A percentile compares a stretch with the other conserved stretches of the same genome.
Evolutionary conservation across 441 rosid species (phyloP).

Genomic region (Raphanus hybrid): DNA sequence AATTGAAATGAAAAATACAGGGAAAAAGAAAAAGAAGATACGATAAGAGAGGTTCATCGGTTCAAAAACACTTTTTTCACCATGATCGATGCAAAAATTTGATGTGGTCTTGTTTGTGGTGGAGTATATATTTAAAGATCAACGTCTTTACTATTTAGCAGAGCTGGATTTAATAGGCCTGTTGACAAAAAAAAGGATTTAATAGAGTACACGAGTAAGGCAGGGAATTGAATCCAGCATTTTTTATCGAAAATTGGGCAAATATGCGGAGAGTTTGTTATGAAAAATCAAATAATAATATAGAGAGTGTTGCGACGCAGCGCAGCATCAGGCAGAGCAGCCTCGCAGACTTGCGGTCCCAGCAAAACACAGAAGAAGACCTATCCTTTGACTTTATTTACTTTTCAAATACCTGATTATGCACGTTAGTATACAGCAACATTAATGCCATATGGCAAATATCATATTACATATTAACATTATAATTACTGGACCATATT

Average conservation of each 20-base stretch:
- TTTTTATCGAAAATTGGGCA: constrained; percentile 15
- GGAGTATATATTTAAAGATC: not conserved
- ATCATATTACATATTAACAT: no score
- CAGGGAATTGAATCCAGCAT: constrained; percentile 7
- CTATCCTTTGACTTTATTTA: constrained; percentile 27
- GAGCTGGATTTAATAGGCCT: not conserved
- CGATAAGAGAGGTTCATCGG: no score
- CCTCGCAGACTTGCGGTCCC: constrained; percentile 41
- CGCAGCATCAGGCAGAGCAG: constrained; percentile 36
- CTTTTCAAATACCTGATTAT: constrained; percentile 14
- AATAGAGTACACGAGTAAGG: constrained; percentile 26
- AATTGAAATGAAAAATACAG: no score
- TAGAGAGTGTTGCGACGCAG: constrained; percentile 31
- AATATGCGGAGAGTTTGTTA: constrained; percentile 12
- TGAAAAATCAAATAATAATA: constrained; percentile 1
- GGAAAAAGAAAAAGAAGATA: no score
- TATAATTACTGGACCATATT: not conserved
- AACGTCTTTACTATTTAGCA: not conserved
- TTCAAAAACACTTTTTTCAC: no score
- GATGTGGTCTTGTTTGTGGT: no score
- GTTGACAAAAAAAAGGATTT: no score
- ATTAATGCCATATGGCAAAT: no score
- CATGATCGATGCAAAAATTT: no score
- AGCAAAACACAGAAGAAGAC: constrained; percentile 17
- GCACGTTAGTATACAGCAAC: constrained; percentile 3